Base-by-base conservation (phyloP, 169 alveolate species). In the Cytauxzoon felis region DNA sequence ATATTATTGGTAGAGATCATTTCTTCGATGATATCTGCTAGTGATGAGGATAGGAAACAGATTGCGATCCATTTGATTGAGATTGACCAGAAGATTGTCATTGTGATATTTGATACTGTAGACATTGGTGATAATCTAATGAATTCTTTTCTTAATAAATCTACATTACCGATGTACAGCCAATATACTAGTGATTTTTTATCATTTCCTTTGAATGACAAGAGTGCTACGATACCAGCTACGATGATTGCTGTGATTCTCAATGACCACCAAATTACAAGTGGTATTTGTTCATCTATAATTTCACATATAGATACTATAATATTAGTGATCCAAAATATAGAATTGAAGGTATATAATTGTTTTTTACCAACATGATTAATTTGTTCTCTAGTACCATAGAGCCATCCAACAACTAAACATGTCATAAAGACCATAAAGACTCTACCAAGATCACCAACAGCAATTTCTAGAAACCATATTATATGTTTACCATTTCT, bases 1-100 rank as follows among this genome's bases (percentile, higher is more conserved):
- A 80, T 38, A 41, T 76, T 59, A 8, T 57, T 40, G 18, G 83
- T 56, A 40, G 82, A 72, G 29, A 80, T 41, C 24, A 84, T 43
- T 36, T 83, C 91, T 66, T 84, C 91, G 0, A 70, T 61, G 50
- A 79, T 70, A 62, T 84, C 91, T 16, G 87, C 83, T 9, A 84
- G 61, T 34, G 91, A 68, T 41, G 78, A 75, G 68, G 80, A 69
- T 33, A 84, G 72, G 57, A 78, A 61, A 60, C 89, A 84, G 40
- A 87, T 75, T 19, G 68, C 63, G 5, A 84, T 57, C 84, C 87
- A 84, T 51, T 84, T 84, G 54, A 84, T 84, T 59, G 88, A 71
- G 24, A 84, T 61, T 8, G 91, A 84, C 91, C 91, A 84, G 34
- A 68, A 41, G 34, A 80, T 57, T 13, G 81, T 36, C 64, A 72